Evolutionary conservation across 805 yeast species (phyloP).

Genomic region (Yarrowia sp.): DNA sequence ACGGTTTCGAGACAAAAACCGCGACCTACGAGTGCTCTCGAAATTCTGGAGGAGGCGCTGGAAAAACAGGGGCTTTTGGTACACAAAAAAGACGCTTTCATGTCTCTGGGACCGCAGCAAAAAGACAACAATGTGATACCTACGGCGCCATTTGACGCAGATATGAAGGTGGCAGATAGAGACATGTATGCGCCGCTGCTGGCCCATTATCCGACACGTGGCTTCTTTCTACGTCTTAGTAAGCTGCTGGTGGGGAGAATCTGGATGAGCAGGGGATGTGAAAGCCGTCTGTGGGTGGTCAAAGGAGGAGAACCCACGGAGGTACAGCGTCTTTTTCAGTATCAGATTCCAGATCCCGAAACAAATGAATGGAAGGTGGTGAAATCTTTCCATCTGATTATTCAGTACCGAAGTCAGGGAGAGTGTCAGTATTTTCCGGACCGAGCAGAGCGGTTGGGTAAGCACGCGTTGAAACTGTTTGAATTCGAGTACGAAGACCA

Average conservation of each 20-base stretch:
- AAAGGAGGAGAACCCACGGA: not conserved
- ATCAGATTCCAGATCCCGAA: too few species aligned
- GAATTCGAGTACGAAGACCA: not conserved
- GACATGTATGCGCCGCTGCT: constrained; percentile 10
- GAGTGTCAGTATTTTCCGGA: not conserved
- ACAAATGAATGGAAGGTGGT: too few species aligned
- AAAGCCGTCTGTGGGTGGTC: not conserved
- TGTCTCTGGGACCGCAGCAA: not conserved
- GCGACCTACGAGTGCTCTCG: not conserved
- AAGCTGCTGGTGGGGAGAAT: not conserved
- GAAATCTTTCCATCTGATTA: too few species aligned
- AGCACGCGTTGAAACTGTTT: not conserved
- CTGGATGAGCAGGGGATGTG: not conserved
- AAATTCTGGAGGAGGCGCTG: not conserved
- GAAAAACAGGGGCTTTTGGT: not conserved
- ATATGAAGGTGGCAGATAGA: not conserved
- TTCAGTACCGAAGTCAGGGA: not conserved
- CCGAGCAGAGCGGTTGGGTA: not conserved
- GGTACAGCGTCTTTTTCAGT: too few species aligned
- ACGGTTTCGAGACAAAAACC: not conserved
- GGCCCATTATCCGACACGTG: constrained; percentile 1
- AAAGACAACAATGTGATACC: not conserved
- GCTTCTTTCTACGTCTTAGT: not conserved
- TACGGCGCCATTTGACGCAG: not conserved
- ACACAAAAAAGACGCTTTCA: not conserved